Percentiles rank a stretch among this genome's conserved stretches.
Conservation (phyloP, 805 yeast species). For the Lipomyces anomalus region DNA sequence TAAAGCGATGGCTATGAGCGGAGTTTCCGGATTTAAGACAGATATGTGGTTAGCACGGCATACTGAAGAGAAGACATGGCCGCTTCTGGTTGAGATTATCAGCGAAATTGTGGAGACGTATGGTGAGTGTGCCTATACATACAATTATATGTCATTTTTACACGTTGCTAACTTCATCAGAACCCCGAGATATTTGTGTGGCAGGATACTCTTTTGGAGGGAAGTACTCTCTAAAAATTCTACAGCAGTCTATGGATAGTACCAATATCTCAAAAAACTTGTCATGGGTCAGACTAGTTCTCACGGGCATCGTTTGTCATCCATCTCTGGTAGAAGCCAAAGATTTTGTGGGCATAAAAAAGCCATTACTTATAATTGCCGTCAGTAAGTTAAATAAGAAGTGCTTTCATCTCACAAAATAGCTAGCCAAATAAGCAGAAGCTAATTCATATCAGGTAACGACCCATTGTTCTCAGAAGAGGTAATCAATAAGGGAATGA, state of each 20-base stretch:
- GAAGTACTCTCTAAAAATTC: conserved; percentile 29
- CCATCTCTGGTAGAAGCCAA: conserved; percentile 29
- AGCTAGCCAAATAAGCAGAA: too few relatives aligned
- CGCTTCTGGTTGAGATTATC: conserved; percentile 26
- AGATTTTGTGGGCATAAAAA: conserved; percentile 28
- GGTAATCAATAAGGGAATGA: conserved; percentile 22
- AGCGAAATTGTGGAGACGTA: conserved; percentile 30
- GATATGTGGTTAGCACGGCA: conserved; percentile 36
- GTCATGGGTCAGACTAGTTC: conserved; percentile 22
- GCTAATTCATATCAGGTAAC: too few relatives aligned
- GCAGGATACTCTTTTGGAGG: conserved; percentile 35
- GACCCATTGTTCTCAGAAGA: conserved; percentile 29
- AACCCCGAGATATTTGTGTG: conserved; percentile 29
- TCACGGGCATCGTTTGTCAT: conserved; percentile 29
- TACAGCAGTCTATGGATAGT: conserved; percentile 28
- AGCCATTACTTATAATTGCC: conserved; percentile 29
- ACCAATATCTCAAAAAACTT: conserved; percentile 1
- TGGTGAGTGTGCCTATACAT: too few relatives aligned
- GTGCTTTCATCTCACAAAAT: too few relatives aligned
- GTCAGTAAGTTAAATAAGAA: too few relatives aligned
- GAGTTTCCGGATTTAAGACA: conserved; percentile 32
- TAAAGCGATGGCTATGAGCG: conserved; percentile 27
- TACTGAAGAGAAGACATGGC: conserved; percentile 31
- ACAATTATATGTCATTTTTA: too few relatives aligned
- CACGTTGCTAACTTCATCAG: too few relatives aligned